A percentile compares a stretch with the other conserved stretches of the same genome.
phyloP scores from a whole-genome alignment of 164 flowering plant species.

The Annona cherimola region DNA sequence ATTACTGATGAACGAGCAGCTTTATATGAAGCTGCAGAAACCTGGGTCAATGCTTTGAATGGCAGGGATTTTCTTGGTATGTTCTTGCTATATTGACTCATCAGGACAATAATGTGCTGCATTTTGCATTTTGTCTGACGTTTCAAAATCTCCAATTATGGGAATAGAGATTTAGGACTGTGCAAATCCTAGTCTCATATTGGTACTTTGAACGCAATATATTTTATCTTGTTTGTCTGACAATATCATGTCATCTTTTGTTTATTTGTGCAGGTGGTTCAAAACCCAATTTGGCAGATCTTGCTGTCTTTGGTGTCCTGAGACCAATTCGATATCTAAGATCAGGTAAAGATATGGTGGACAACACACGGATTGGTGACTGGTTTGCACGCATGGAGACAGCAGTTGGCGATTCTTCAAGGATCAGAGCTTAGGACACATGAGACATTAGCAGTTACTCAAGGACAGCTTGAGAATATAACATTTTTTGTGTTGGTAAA shows the following conservation, averaged over 20 bases:
- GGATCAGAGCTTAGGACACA: slow-evolving; percentile 25
- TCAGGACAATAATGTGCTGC: too few relatives aligned
- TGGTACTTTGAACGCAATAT: not conserved
- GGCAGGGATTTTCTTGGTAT: slow-evolving; percentile 73
- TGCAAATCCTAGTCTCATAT: not conserved
- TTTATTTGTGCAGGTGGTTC: slow-evolving; percentile 49
- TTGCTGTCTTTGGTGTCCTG: slow-evolving; percentile 85
- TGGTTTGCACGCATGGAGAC: slow-evolving; percentile 83
- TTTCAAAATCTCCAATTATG: too few relatives aligned
- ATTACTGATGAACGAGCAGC: slow-evolving; percentile 83
- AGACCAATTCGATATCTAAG: slow-evolving; percentile 78
- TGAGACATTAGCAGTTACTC: not conserved
- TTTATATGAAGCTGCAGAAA: slow-evolving; percentile 81
- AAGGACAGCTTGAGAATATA: too few relatives aligned
- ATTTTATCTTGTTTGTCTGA: not conserved
- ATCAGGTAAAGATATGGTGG: slow-evolving; percentile 91
- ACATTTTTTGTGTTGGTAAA: not conserved
- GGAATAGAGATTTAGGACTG: too few relatives aligned
- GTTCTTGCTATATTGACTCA: slow-evolving; percentile 1
- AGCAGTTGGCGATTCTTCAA: slow-evolving; percentile 59
- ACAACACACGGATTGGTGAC: slow-evolving; percentile 72
- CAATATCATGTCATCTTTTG: not conserved
- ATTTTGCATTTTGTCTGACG: too few relatives aligned
- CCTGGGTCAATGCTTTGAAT: slow-evolving; percentile 82
- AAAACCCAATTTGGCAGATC: slow-evolving; percentile 80